These are phyloP conservation scores for Kazachstania taianensis DNA, from an alignment of 805 yeast species.

Conservation along the genomic window DNA sequence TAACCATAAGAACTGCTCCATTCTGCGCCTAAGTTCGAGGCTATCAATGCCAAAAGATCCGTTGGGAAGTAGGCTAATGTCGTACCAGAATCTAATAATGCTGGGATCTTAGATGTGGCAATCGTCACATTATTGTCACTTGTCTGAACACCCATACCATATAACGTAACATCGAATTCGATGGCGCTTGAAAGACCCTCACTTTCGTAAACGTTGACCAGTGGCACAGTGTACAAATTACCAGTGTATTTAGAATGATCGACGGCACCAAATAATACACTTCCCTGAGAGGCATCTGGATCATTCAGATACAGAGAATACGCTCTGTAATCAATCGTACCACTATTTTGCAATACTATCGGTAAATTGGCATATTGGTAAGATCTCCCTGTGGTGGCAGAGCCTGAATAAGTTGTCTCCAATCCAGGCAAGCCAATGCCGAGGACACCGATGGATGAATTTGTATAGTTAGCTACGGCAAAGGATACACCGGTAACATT, in stretches of 20 bases:
- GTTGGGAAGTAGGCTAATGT: constrained; percentile 41
- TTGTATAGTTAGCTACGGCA: constrained; percentile 62
- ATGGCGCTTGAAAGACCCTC: constrained; percentile 13
- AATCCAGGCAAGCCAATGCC: constrained; percentile 45
- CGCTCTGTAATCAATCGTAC: constrained; percentile 42
- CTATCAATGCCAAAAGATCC: constrained; percentile 22
- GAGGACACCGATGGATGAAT: constrained; percentile 57
- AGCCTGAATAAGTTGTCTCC: constrained; percentile 39
- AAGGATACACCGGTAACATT: constrained; percentile 45
- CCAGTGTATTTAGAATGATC: constrained; percentile 57
- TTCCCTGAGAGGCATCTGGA: constrained; percentile 35
- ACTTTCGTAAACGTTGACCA: constrained; percentile 32
- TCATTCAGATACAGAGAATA: constrained; percentile 56
- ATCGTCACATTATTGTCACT: constrained; percentile 16
- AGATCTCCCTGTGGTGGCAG: constrained; percentile 26
- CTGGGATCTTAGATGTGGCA: constrained; percentile 25
- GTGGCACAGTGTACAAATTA: constrained; percentile 38
- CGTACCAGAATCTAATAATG: constrained; percentile 48
- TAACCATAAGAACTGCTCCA: constrained; percentile 40
- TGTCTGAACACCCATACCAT: constrained; percentile 26
- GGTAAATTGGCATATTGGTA: constrained; percentile 62
- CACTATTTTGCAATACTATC: constrained; percentile 43
- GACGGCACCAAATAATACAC: constrained; percentile 63
- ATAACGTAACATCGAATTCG: constrained; percentile 22
- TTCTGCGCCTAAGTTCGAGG: constrained; percentile 33